A percentile compares a stretch with the other conserved stretches of the same genome.
Conservation (phyloP, 805 yeast species). For the Wickerhamiella brachini region DNA sequence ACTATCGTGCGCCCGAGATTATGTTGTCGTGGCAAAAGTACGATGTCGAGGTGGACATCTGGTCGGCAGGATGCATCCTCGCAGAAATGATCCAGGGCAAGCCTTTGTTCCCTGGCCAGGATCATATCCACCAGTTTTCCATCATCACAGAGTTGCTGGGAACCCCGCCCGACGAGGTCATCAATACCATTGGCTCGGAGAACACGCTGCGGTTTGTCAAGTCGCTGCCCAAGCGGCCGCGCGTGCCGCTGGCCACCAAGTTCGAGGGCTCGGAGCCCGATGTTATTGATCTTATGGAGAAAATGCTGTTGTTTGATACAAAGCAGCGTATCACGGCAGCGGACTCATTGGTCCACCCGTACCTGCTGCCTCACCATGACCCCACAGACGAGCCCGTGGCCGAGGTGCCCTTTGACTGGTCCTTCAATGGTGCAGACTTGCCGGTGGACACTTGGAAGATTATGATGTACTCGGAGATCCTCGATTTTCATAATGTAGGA, state of each 20-base stretch:
- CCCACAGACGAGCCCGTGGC: constrained; percentile 96
- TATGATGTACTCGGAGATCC: constrained; percentile 95
- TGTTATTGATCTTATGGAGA: constrained; percentile 75
- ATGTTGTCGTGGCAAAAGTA: constrained; percentile 98
- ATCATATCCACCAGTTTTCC: constrained; percentile 95
- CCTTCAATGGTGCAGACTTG: constrained; percentile 92
- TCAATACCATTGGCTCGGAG: constrained; percentile 89
- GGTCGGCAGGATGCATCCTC: constrained; percentile 96
- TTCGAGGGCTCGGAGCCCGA: constrained; percentile 51
- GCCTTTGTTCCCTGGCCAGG: constrained; percentile 95
- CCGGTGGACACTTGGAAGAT: constrained; percentile 98
- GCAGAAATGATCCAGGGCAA: constrained; percentile 97
- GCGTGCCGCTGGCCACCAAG: constrained; percentile 73
- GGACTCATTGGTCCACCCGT: constrained; percentile 79
- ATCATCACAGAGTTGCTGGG: constrained; percentile 94
- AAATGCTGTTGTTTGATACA: constrained; percentile 92
- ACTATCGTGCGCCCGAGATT: constrained; percentile 95
- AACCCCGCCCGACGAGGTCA: constrained; percentile 91
- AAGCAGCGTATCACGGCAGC: constrained; percentile 87
- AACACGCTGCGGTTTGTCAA: constrained; percentile 89
- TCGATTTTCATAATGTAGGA: constrained; percentile 88
- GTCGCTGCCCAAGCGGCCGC: constrained; percentile 83
- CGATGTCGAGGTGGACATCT: constrained; percentile 90
- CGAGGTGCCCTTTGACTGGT: constrained; percentile 89
- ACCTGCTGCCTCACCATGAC: constrained; percentile 90